phyloP scores from a whole-genome alignment of 2,329 filamentous ascomycete genomes.

The Monilinia laxa region DNA sequence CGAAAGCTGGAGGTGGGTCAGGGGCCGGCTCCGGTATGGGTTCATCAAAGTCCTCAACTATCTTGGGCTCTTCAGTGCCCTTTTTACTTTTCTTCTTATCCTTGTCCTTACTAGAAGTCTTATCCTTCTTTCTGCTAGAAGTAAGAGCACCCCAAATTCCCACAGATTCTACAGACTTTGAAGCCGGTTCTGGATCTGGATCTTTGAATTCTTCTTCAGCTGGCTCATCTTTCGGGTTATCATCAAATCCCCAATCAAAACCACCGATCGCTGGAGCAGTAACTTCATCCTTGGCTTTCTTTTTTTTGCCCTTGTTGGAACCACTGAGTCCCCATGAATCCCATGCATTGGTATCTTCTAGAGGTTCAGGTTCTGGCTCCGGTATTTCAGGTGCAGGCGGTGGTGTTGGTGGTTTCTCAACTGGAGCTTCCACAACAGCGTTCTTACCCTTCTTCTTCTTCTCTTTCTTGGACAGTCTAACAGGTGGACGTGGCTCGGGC shows the following conservation, averaged over 20 bases:
- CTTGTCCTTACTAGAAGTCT: constrained; percentile 38
- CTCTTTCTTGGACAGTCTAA: constrained; percentile 50
- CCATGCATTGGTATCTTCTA: constrained; percentile 38
- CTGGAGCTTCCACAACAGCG: constrained; percentile 35
- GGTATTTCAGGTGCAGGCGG: constrained; percentile 26
- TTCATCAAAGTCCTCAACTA: constrained; percentile 17
- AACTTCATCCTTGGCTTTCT: constrained; percentile 21
- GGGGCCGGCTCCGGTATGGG: constrained; percentile 32
- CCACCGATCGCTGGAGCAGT: constrained; percentile 15
- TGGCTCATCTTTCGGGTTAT: constrained; percentile 38
- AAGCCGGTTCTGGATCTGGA: constrained; percentile 25
- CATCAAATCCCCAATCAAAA: constrained; percentile 17
- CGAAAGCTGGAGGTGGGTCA: constrained; percentile 36
- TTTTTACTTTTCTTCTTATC: constrained; percentile 47
- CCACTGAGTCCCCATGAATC: constrained; percentile 32
- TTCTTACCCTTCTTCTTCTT: constrained; percentile 47
- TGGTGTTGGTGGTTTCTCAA: constrained; percentile 34
- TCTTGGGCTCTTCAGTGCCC: constrained; percentile 28
- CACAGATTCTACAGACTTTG: constrained; percentile 31
- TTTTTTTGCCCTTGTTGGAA: constrained; percentile 45
- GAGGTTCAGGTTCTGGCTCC: constrained; percentile 36
- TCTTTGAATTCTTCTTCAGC: constrained; percentile 38
- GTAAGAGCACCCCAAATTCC: constrained; percentile 13
- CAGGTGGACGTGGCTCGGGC: constrained; percentile 24
- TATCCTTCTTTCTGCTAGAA: constrained; percentile 24